Percentiles rank a stretch among this genome's conserved stretches.
phyloP scores from a whole-genome alignment of 805 yeast genomes.

The Vanderwaltozyma tropicalis region DNA sequence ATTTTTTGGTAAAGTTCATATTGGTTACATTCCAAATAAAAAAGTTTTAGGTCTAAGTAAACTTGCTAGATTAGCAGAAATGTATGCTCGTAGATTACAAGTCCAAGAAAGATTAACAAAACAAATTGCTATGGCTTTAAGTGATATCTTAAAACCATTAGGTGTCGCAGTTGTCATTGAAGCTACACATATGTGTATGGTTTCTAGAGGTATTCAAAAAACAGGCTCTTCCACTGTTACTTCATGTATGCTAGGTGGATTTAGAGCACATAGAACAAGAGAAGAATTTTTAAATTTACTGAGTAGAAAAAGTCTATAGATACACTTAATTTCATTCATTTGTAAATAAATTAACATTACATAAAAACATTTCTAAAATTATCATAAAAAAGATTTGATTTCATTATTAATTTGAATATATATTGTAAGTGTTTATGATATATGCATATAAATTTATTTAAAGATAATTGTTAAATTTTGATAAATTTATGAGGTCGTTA shows the following conservation, averaged over 20 bases:
- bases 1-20: conserved; percentile 91
- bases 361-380: too few species aligned
- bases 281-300: conserved; percentile 86
- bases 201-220: conserved; percentile 92
- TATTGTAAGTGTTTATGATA: too few species aligned
- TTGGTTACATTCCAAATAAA: conserved; percentile 94
- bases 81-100: conserved; percentile 91
- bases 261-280: conserved; percentile 90
- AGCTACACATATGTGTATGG: conserved; percentile 99
- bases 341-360: too few species aligned
- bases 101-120: conserved; percentile 97
- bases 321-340: not conserved
- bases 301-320: conserved; percentile 37
- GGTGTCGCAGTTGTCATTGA: conserved; percentile 98
- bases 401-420: too few species aligned
- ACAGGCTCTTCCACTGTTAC: conserved; percentile 90
- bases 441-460: too few species aligned
- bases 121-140: conserved; percentile 92
- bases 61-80: conserved; percentile 90
- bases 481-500: too few species aligned
- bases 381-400: too few species aligned
- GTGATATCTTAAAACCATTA: conserved; percentile 82
- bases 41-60: conserved; percentile 87
- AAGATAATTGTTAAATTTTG: too few species aligned
- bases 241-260: conserved; percentile 94